Conservation (phyloP, 305 asterid species). For the Solanum hybrid region DNA sequence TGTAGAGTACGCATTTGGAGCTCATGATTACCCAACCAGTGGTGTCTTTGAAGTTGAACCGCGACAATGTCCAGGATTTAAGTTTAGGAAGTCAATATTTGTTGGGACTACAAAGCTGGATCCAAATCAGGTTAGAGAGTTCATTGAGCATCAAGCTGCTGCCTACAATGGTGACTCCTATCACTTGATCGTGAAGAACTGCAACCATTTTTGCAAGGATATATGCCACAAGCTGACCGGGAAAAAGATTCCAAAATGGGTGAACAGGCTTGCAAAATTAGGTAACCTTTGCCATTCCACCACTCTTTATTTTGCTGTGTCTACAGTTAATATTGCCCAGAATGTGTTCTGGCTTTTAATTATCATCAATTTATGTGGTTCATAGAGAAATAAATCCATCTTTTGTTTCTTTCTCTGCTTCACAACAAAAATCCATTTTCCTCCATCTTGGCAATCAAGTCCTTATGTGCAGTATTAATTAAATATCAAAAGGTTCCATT, state of each 20-base stretch:
- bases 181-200: conserved; percentile 85
- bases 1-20: conserved; percentile 91
- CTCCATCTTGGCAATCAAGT: background rate
- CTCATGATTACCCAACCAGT: conserved; percentile 81
- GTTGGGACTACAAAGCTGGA: conserved; percentile 67
- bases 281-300: conserved; percentile 33
- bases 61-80: conserved; percentile 87
- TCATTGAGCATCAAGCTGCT: conserved; percentile 74
- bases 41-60: conserved; percentile 98
- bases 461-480: background rate
- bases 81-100: conserved; percentile 71
- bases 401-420: background rate
- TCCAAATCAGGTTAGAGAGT: conserved; percentile 62
- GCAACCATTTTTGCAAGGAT: conserved; percentile 94
- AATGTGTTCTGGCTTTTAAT: background rate
- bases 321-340: background rate
- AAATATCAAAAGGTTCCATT: background rate
- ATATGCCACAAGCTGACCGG: conserved; percentile 75
- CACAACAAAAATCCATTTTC: background rate
- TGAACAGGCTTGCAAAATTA: conserved; percentile 85
- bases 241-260: conserved; percentile 80
- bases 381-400: background rate
- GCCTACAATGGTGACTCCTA: conserved; percentile 73
- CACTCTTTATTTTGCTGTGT: background rate
- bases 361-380: background rate